Conservation (phyloP, 768 basidiomycete genomes). For the Termitomyces sp. region DNA sequence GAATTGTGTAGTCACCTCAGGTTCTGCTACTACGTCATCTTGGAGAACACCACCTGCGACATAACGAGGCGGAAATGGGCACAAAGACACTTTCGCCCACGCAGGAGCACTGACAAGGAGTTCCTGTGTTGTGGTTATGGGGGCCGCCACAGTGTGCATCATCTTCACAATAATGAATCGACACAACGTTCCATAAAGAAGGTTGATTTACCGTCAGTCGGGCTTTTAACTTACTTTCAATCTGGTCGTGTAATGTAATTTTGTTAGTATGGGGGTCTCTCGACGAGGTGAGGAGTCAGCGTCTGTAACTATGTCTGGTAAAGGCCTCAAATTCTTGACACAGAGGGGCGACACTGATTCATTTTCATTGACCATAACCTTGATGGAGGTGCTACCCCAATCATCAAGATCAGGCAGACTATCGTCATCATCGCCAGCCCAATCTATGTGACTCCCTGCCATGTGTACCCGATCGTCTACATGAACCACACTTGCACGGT, state of each 20-base stretch:
- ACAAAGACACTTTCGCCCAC: slow-evolving; percentile 9
- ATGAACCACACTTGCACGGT: slow-evolving; percentile 67
- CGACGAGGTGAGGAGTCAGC: slow-evolving; percentile 10
- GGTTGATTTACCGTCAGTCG: slow-evolving; percentile 2
- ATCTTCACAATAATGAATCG: slow-evolving; percentile 5
- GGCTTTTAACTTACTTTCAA: too few species aligned
- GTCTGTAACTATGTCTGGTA: too few species aligned
- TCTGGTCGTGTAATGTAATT: too few species aligned
- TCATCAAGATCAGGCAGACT: slow-evolving; percentile 75
- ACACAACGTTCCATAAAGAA: neutral
- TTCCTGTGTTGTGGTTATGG: slow-evolving; percentile 10
- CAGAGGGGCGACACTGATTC: too few species aligned
- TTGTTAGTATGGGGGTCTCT: neutral
- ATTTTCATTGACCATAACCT: too few species aligned
- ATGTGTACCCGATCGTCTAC: slow-evolving; percentile 66
- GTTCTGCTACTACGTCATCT: neutral
- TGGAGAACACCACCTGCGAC: slow-evolving; percentile 2
- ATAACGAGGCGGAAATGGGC: slow-evolving; percentile 14
- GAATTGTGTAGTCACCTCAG: neutral
- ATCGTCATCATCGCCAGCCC: slow-evolving; percentile 86
- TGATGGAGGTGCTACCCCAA: too few species aligned
- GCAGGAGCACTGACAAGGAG: slow-evolving; percentile 9
- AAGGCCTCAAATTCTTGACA: slow-evolving; percentile 53
- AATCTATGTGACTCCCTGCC: slow-evolving; percentile 79
- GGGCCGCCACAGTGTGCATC: neutral